A percentile compares a stretch with the other conserved stretches of the same genome.
Conservation (phyloP, 2,329 filamentous ascomycete species). For the Cladosporium sp. region DNA sequence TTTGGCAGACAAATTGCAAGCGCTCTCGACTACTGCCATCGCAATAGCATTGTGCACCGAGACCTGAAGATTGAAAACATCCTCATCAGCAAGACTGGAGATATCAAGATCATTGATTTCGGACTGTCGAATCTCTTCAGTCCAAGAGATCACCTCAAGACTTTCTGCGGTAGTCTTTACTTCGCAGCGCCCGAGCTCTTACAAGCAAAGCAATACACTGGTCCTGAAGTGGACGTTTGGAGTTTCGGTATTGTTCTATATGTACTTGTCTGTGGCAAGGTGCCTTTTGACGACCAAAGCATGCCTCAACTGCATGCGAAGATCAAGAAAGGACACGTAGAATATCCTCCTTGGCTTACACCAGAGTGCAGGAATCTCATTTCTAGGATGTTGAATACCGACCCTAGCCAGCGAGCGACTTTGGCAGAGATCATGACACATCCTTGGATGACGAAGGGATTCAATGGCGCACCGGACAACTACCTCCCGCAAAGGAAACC, state of each 20-base stretch:
- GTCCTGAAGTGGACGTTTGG: slow-evolving; percentile 96
- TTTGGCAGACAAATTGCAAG: slow-evolving; percentile 97
- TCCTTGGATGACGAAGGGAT: slow-evolving; percentile 94
- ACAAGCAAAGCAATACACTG: slow-evolving; percentile 89
- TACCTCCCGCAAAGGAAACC: slow-evolving; percentile 78
- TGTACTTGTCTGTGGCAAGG: slow-evolving; percentile 93
- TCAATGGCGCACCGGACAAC: slow-evolving; percentile 80
- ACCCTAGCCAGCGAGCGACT: slow-evolving; percentile 79
- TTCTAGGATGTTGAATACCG: slow-evolving; percentile 91
- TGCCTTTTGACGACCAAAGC: slow-evolving; percentile 97
- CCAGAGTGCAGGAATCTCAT: slow-evolving; percentile 90
- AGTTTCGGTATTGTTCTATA: slow-evolving; percentile 98
- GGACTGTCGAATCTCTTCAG: slow-evolving; percentile 94
- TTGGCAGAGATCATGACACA: slow-evolving; percentile 91
- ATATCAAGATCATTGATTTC: slow-evolving; percentile 99
- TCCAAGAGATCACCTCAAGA: slow-evolving; percentile 80
- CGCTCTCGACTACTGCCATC: slow-evolving; percentile 93
- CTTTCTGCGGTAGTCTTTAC: slow-evolving; percentile 95
- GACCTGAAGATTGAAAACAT: slow-evolving; percentile 99
- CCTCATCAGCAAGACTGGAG: slow-evolving; percentile 95
- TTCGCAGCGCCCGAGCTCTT: slow-evolving; percentile 94
- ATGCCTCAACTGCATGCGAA: slow-evolving; percentile 98
- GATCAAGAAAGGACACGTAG: slow-evolving; percentile 94
- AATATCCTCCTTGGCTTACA: slow-evolving; percentile 91
- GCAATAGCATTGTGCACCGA: slow-evolving; percentile 95